A percentile compares a stretch with the other conserved stretches of the same genome.
phyloP scores from a whole-genome alignment of 1,284 basidiomycete genomes.

The Moesziomyces sp. region DNA sequence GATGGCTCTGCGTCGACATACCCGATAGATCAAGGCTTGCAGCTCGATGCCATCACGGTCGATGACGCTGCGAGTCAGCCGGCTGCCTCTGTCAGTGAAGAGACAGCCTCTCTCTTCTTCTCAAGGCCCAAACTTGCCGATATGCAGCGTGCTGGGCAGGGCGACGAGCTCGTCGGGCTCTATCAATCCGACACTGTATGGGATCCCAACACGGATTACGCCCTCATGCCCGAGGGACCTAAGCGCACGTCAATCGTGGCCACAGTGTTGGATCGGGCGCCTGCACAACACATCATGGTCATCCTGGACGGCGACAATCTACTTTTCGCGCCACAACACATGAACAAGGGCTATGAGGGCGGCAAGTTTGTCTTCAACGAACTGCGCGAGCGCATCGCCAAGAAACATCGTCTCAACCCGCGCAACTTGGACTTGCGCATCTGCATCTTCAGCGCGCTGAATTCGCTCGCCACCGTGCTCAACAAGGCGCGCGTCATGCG shows the following conservation, averaged over 20 bases:
- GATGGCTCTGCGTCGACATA: neutral
- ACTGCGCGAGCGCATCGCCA: constrained; percentile 29
- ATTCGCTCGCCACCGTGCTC: constrained; percentile 13
- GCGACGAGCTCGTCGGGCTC: constrained; percentile 8
- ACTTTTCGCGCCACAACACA: constrained; percentile 24
- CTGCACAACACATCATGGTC: constrained; percentile 24
- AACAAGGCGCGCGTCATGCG: neutral
- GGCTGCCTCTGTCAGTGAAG: neutral
- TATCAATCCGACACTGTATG: constrained; percentile 35
- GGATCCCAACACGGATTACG: constrained; percentile 31
- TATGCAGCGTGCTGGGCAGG: constrained; percentile 9
- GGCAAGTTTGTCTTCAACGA: constrained; percentile 28
- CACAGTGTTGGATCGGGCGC: constrained; percentile 1
- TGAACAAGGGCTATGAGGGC: constrained; percentile 25
- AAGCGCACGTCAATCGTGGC: constrained; percentile 1
- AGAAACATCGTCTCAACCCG: constrained; percentile 23
- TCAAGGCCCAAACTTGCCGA: constrained; percentile 26
- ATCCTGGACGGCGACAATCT: constrained; percentile 45
- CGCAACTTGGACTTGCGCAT: constrained; percentile 27
- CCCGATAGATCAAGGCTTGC: neutral
- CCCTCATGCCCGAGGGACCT: constrained; percentile 27
- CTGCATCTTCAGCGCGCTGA: constrained; percentile 14
- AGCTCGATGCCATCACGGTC: neutral
- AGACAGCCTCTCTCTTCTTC: neutral
- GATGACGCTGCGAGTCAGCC: neutral